Evolutionary conservation across 2,329 filamentous ascomycete species (phyloP), one percentile per base, ranked within the genome.

Genomic region (Aspergillus arachidicola): DNA sequence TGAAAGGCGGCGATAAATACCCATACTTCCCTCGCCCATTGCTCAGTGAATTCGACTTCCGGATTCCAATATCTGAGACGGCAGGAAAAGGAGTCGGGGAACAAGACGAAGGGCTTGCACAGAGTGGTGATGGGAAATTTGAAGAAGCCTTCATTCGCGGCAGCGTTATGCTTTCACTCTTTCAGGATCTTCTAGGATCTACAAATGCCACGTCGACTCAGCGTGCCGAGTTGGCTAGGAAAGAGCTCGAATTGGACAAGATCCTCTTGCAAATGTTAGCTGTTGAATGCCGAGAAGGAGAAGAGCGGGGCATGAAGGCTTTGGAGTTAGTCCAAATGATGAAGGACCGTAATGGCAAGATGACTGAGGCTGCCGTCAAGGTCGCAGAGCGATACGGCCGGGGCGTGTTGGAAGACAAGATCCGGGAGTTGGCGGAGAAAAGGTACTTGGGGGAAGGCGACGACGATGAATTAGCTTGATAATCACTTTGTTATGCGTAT

Each of bases 281-380:
- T 2, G 83, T 90, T 7, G 95, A 98, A 81, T 99, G 95, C 76
- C 88, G 93, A 64, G 92, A 95, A 69, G 93, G 93, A 51, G 95
- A 99, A 77, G 94, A 98, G 66, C 85, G 91, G 34, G 94, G 94
- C 6, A 97, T 97, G 93, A 93, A 94, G 69, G 94, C 94, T 0
- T 82, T 99, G 41, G 96, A 99, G 80, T 86, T 98, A 72, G 95
- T 96, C 34, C 84, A 86, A 65, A 82, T 99, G 72, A 91, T 99
- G 89, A 86, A 86, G 51, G 94, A 98, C 80, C 84, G 88, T 53
- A 91, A 87, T 64, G 94, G 94, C 21, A 90, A 91, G 76, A 97
- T 97, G 92, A 79, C 97, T 62, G 93, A 97, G 76, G 91, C 94
- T 5, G 95, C 95, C 1, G 87, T 89, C 61, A 97, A 96, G 84